Evolutionary conservation across 306 rosid genomes (phyloP).

Genomic region (Vigna angularis): DNA sequence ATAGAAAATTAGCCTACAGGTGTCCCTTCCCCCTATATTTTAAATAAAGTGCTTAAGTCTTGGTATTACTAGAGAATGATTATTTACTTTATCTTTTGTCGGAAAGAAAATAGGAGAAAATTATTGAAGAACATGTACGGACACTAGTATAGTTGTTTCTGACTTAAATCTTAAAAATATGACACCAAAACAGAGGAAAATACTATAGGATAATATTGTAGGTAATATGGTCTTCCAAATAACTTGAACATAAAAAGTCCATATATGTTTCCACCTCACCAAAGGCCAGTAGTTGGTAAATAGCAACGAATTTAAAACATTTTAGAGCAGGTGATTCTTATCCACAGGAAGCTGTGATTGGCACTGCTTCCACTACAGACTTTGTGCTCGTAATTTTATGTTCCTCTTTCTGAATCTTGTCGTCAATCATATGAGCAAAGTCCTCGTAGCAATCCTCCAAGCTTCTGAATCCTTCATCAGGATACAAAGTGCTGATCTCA

Average conservation of each 20-base stretch:
- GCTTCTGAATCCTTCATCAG: slow-evolving; percentile 63
- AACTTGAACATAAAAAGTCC: slow-evolving; percentile 8
- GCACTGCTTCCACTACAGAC: slow-evolving; percentile 48
- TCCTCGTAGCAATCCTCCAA: slow-evolving; percentile 71
- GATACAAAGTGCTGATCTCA: slow-evolving; percentile 64
- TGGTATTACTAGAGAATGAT: too few relatives aligned
- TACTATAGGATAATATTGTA: neutral
- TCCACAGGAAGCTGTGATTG: slow-evolving; percentile 50
- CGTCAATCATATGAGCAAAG: slow-evolving; percentile 48
- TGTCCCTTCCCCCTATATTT: too few relatives aligned
- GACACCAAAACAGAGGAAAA: neutral
- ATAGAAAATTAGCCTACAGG: too few relatives aligned
- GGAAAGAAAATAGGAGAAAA: too few relatives aligned
- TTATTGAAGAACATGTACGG: too few relatives aligned
- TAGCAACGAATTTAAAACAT: neutral
- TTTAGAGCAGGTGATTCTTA: neutral
- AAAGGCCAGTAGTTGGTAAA: neutral
- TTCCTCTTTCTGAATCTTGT: slow-evolving; percentile 22
- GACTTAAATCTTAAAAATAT: too few relatives aligned
- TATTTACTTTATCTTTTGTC: too few relatives aligned
- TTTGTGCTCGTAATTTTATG: neutral
- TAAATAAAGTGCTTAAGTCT: too few relatives aligned
- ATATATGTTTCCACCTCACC: neutral
- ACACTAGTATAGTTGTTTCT: neutral
- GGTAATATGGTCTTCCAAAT: neutral